Conservation (phyloP, 2,329 filamentous ascomycete genomes). For the Cladosporium sp. region DNA sequence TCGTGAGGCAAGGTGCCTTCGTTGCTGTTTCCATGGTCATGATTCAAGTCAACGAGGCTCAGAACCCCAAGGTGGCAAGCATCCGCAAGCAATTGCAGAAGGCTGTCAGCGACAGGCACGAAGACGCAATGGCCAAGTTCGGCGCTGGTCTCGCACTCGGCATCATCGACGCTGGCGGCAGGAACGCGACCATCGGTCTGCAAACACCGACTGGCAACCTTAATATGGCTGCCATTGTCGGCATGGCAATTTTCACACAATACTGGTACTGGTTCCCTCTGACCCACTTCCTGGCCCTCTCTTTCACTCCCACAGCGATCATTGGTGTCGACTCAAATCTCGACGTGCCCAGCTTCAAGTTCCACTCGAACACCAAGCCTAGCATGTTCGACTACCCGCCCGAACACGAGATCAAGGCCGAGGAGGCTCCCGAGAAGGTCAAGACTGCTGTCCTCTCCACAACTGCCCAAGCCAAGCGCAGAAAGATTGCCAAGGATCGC, state of each 20-base stretch:
- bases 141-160: slow-evolving; percentile 89
- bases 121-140: slow-evolving; percentile 99
- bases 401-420: slow-evolving; percentile 89
- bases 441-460: slow-evolving; percentile 95
- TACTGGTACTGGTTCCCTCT: slow-evolving; percentile 99
- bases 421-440: slow-evolving; percentile 89
- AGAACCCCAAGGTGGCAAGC: slow-evolving; percentile 92
- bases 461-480: slow-evolving; percentile 91
- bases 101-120: slow-evolving; percentile 88
- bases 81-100: slow-evolving; percentile 93
- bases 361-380: slow-evolving; percentile 88
- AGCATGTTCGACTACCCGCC: slow-evolving; percentile 98
- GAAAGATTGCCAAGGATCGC: slow-evolving; percentile 89
- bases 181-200: slow-evolving; percentile 96
- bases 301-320: slow-evolving; percentile 94
- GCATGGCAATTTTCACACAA: slow-evolving; percentile 96
- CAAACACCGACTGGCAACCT: slow-evolving; percentile 98
- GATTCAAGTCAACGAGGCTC: slow-evolving; percentile 97
- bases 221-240: slow-evolving; percentile 97
- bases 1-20: slow-evolving; percentile 91
- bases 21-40: slow-evolving; percentile 97
- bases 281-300: slow-evolving; percentile 92
- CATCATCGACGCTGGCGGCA: slow-evolving; percentile 95
- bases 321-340: slow-evolving; percentile 92
- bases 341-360: slow-evolving; percentile 90